Base-by-base conservation (phyloP, 106 monocot species). In the Allium fistulosum region DNA sequence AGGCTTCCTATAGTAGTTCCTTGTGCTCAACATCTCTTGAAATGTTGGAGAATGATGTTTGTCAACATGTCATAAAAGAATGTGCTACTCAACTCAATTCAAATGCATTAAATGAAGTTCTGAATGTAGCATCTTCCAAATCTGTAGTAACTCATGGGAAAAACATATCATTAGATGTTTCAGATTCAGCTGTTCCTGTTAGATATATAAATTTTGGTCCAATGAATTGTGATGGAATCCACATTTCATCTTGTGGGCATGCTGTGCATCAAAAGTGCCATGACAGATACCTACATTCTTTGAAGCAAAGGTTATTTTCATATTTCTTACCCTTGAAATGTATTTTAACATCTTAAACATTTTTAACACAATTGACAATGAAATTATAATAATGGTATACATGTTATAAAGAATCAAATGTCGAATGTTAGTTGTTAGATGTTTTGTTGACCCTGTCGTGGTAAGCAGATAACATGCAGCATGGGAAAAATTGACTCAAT, bases 161-260 rank as follows among this genome's bases (percentile, higher is more conserved):
- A 59, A 60, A 9, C 8, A 73, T 56, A 62, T 75, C 63, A 15
- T 46, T 22, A 11, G 26, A 50, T 10, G 8, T 26, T 46, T 66
- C 66, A 51, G 49, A 26, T 49, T 51, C 66, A 50, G 52, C 50
- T 66, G 50, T 50, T 22, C 17, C 50, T 26, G 46, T 51, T 58
- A 53, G 17, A 18, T 71, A 55, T 61, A 48, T 17, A 28, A 64
- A 27, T 59, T 78, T 89, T 86, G 78, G 81, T 53, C 92, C 82
- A 0, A 67, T 48, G 50, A 80, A 85, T 76, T 92, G 92, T 89
- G 92, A 92, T 71, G 96, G 96, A 67, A 83, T 97, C 62, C 82
- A 97, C 66, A 86, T 97, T 57, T 92, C 96, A 37, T 89, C 96
- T 46, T 97, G 96, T 80, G 86, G 92, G 58, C 96, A 97, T 81